Evolutionary conservation across 805 yeast species (phyloP), one percentile per base, ranked within the genome.

Genomic region (Candida ovalis): DNA sequence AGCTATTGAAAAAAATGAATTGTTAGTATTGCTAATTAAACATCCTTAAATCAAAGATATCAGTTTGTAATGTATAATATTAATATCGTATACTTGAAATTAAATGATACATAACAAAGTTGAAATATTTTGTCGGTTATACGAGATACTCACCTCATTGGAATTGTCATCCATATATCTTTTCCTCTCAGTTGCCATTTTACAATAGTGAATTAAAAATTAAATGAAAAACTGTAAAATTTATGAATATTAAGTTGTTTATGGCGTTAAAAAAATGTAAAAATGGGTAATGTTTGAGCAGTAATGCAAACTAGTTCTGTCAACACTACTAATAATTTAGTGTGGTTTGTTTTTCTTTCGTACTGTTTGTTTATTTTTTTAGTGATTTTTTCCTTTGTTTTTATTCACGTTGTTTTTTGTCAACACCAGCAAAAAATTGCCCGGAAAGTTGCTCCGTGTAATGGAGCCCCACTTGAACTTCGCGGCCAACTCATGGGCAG

Each of bases 101-200:
- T 3, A 43, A 24, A 36, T 22, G 27, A 40, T 32, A 28, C 27
- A 42, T 10, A 18, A 15, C n/a, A n/a, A 30, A 47, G 17, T 27
- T 15, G 21, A 35, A 39, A 7, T 39, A 21, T 22, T 9, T 10
- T 15, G 28, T 17, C 30, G 30, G 30, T 27, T 27, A 12, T 12
- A 27, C 10, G 28, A 10, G 17, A 52, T 48, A 51, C 61, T 49
- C 40, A 59, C 60, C 47, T 59, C 60, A 38, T 48, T 49, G 12
- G 53, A 19, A 24, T 41, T 44, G 19, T 55, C 58, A 37, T 59
- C 58, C 41, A 55, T 46, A 25, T 49, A 49, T 50, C 62, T 52
- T 49, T 59, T 60, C 45, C 57, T 54, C 33, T 59, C 60, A 25
- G 55, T 53, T 48, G 56, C 51, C 56, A 52, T 52, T 25, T 35